A percentile compares a stretch with the other conserved stretches of the same genome.
Conservation (phyloP, 2,329 filamentous ascomycete genomes). For the Tolypocladium endophyticum region DNA sequence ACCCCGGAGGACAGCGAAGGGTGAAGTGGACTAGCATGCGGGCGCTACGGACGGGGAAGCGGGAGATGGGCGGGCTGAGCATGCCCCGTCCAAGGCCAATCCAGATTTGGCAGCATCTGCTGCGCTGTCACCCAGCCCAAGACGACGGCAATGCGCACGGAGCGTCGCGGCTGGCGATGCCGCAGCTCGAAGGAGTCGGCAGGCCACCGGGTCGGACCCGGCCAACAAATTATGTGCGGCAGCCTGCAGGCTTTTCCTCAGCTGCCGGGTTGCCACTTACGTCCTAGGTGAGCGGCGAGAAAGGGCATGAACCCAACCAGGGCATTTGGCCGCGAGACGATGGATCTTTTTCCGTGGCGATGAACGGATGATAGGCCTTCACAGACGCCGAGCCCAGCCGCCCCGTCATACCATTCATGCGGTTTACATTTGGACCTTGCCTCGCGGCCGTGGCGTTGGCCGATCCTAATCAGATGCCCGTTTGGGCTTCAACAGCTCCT, state of each 20-base stretch:
- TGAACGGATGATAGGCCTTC: neutral
- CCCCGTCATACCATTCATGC: neutral
- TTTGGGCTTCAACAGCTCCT: neutral
- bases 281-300: neutral
- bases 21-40: neutral
- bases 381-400: neutral
- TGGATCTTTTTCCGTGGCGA: neutral
- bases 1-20: neutral
- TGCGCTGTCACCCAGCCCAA: neutral
- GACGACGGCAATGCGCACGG: neutral
- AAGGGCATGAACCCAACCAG: neutral
- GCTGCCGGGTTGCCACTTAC: neutral
- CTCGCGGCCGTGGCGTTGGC: neutral
- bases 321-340: neutral
- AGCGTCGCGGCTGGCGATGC: neutral
- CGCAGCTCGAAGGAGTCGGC: neutral
- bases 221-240: neutral
- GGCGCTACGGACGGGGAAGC: neutral
- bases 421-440: neutral
- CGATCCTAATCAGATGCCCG: neutral
- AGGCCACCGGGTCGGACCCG: neutral
- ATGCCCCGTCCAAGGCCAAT: neutral
- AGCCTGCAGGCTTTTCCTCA: neutral
- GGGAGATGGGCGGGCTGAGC: neutral
- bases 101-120: neutral